Evolutionary conservation across 495 filamentous ascomycete genomes (phyloP), one percentile per base, ranked within the genome.

Genomic region (Penicillium fimorum): DNA sequence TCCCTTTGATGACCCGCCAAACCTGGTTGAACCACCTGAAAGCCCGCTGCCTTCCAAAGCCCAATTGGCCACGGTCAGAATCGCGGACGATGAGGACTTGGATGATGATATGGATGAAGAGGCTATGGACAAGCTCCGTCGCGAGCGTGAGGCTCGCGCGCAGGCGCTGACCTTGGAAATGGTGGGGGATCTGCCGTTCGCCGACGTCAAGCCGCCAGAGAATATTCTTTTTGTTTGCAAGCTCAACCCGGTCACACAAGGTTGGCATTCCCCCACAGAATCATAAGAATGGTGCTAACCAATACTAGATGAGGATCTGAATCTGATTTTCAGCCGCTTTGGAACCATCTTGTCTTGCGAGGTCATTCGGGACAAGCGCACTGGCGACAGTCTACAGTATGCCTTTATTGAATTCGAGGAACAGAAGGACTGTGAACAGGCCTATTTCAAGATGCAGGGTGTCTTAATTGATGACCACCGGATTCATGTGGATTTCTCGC

Each of bases 171-270:
- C 94, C 0, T 78, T 98, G 41, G 94, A 98, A 70, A 96, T 98
- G 87, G 92, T 98, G 69, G 94, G 94, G 22, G 94, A 98, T 71
- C 80, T 98, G 54, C 95, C 94, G 11, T 98, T 96, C 68, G 94
- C 94, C 53, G 94, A 97, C 73, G 93, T 98, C 69, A 96, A 95
- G 58, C 94, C 94, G 6, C 94, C 94, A 1, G 94, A 98, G 73
- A 97, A 98, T 66, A 86, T 98, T 27, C 79, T 98, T 12, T 98
- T 98, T 66, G 94, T 98, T 56, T 98, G 94, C 86, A 97, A 98
- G 69, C 78, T 98, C 22, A 98, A 98, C 58, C 95, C 95, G 0
- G 92, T 98, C 45, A 98, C 94, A 48, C 84, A 86, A 84, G 83
- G 83, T 85, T 66, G 53, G 9, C 38, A 1, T 45, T 40, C 38